phyloP scores from a whole-genome alignment of 306 rosid species.

The Trifolium pratense region DNA sequence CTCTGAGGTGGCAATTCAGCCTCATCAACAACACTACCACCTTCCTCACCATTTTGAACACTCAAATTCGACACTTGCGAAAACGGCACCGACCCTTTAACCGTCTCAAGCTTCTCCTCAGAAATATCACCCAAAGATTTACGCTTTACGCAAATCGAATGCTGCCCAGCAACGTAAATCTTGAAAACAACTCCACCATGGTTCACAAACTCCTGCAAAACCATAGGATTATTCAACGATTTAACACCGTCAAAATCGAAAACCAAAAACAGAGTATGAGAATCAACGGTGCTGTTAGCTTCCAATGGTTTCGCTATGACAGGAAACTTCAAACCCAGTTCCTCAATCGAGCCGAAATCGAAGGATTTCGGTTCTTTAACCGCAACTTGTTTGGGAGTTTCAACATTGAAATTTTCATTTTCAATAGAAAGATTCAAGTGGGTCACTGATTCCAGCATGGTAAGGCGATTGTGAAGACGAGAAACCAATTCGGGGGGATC shows the following conservation, averaged over 20 bases:
- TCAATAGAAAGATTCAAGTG: background rate
- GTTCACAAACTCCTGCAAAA: conserved; percentile 73
- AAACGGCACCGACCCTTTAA: conserved; percentile 46
- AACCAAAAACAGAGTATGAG: conserved; percentile 61
- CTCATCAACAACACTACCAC: conserved; percentile 16
- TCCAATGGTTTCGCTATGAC: conserved; percentile 49
- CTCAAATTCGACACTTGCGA: conserved; percentile 56
- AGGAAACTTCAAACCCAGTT: conserved; percentile 39
- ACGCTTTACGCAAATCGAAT: conserved; percentile 60
- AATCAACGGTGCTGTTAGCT: conserved; percentile 39
- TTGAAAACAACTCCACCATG: conserved; percentile 80
- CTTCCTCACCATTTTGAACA: background rate
- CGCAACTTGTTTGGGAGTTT: conserved; percentile 42
- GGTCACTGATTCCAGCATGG: conserved; percentile 47
- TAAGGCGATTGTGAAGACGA: conserved; percentile 41
- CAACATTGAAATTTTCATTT: conserved; percentile 20
- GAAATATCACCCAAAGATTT: conserved; percentile 56
- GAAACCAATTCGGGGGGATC: conserved; percentile 43
- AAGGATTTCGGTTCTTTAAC: conserved; percentile 11
- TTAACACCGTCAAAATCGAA: conserved; percentile 49
- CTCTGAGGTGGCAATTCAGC: conserved; percentile 52
- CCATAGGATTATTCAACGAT: conserved; percentile 39
- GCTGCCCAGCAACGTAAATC: conserved; percentile 66
- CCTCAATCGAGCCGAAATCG: background rate
- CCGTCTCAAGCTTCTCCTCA: conserved; percentile 27